A percentile compares a stretch with the other conserved stretches of the same genome.
phyloP scores from a whole-genome alignment of 139 green algal genomes.

The Closterium sp. region DNA sequence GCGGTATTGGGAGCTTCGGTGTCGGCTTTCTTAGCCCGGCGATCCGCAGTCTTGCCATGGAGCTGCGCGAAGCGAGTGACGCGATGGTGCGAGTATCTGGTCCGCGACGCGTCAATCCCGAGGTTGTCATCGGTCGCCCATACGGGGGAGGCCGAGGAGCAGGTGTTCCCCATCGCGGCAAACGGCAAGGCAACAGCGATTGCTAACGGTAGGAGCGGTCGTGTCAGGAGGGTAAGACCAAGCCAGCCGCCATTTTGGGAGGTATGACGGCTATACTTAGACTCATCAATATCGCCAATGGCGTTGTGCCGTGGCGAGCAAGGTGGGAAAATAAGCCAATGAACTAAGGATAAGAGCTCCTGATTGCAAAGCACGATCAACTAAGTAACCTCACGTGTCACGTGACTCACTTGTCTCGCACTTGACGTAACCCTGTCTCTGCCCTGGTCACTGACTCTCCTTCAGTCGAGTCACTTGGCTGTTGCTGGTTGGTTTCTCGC shows the following conservation, averaged over 20 bases:
- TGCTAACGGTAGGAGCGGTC: neutral
- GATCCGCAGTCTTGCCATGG: neutral
- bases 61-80: neutral
- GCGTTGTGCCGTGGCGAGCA: neutral
- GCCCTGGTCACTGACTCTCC: neutral
- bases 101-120: neutral
- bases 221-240: neutral
- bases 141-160: neutral
- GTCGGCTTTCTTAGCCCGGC: neutral
- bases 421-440: neutral
- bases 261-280: neutral
- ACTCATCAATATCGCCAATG: neutral
- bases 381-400: too few relatives aligned
- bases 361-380: neutral
- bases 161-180: neutral
- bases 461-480: neutral
- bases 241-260: neutral
- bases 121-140: neutral
- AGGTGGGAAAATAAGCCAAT: neutral
- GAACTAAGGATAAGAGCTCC: neutral
- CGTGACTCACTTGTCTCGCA: too few relatives aligned
- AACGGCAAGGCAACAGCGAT: neutral
- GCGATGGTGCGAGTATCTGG: neutral
- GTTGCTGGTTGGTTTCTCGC: neutral
- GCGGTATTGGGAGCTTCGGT: neutral